These are phyloP conservation scores for Ciborinia camelliae DNA, from an alignment of 2,329 filamentous ascomycete genomes.

Conservation along the genomic window DNA sequence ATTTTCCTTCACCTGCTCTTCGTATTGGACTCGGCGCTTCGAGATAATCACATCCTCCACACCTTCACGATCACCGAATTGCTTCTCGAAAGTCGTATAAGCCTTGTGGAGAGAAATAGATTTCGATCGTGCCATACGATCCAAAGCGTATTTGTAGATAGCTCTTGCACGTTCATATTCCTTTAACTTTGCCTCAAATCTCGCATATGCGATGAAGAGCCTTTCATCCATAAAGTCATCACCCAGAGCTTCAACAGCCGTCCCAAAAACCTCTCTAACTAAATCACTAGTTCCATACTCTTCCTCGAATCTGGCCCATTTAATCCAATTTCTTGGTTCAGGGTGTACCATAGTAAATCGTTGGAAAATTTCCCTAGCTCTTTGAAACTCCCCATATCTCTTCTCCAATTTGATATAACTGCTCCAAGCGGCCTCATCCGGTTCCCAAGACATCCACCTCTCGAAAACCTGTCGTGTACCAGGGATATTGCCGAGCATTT, in stretches of 20 bases:
- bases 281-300: slow-evolving; percentile 89
- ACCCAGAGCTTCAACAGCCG: slow-evolving; percentile 82
- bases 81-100: slow-evolving; percentile 97
- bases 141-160: slow-evolving; percentile 95
- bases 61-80: slow-evolving; percentile 88
- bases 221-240: slow-evolving; percentile 96
- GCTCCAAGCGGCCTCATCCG: slow-evolving; percentile 91
- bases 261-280: slow-evolving; percentile 87
- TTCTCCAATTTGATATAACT: slow-evolving; percentile 98
- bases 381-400: slow-evolving; percentile 85
- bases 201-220: slow-evolving; percentile 92
- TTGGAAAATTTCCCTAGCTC: slow-evolving; percentile 85
- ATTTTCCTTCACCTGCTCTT: slow-evolving; percentile 90
- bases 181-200: slow-evolving; percentile 90
- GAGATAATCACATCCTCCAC: slow-evolving; percentile 95
- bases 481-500: slow-evolving; percentile 91
- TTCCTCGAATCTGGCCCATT: slow-evolving; percentile 97
- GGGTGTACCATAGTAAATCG: slow-evolving; percentile 90
- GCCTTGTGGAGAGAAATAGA: slow-evolving; percentile 84
- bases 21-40: slow-evolving; percentile 88
- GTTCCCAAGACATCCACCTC: slow-evolving; percentile 98
- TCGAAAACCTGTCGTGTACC: slow-evolving; percentile 94
- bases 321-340: slow-evolving; percentile 96
- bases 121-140: slow-evolving; percentile 83
- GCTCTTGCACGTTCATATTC: slow-evolving; percentile 91